Evolutionary conservation across 106 monocot species (phyloP).

Genomic region (Dactylorhiza incarnata): DNA sequence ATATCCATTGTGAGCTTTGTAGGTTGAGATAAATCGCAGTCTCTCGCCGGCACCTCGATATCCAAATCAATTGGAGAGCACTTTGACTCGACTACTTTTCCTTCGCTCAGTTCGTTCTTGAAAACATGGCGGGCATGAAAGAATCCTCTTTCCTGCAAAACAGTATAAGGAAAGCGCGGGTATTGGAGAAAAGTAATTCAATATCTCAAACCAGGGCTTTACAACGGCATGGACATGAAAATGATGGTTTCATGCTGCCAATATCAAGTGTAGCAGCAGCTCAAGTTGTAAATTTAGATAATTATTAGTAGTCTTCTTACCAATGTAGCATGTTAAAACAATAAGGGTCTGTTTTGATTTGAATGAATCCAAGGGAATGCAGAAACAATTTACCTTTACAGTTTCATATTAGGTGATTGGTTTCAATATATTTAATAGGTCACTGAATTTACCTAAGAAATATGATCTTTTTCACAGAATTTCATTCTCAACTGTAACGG

Average conservation of each 20-base stretch:
- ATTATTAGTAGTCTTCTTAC: not conserved
- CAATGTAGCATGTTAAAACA: constrained; percentile 1
- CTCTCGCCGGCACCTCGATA: not conserved
- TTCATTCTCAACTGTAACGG: too few species aligned
- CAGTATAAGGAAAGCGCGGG: not conserved
- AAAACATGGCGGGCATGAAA: constrained; percentile 28
- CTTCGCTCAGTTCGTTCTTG: constrained; percentile 26
- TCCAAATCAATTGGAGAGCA: not conserved
- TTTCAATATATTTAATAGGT: too few species aligned
- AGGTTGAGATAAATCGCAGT: not conserved
- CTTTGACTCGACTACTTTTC: not conserved
- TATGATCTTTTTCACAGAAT: too few species aligned
- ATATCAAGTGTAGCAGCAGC: not conserved
- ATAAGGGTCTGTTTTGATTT: not conserved
- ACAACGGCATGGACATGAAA: not conserved
- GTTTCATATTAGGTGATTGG: too few species aligned
- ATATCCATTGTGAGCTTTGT: not conserved
- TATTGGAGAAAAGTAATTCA: not conserved
- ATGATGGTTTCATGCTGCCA: not conserved
- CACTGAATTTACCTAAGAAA: too few species aligned
- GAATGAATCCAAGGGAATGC: too few species aligned
- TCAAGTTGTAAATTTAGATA: not conserved
- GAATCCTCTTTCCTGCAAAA: constrained; percentile 48
- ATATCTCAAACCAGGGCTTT: not conserved
- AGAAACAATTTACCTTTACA: too few species aligned